Conservation (phyloP, 179 eudicot genomes). For the Beta macrorhiza region DNA sequence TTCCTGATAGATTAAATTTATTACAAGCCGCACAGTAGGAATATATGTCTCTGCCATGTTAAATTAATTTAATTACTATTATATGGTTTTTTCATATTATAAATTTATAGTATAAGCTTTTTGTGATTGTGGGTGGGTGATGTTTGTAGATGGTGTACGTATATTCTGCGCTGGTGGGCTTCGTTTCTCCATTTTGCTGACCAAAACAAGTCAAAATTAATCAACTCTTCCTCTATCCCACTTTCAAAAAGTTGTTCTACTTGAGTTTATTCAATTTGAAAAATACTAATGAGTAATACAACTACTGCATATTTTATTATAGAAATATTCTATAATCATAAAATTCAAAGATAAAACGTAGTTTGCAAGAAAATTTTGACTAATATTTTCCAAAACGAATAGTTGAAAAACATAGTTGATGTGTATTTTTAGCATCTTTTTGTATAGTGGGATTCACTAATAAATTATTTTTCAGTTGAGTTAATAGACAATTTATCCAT, state of each 20-base stretch:
- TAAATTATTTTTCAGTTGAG: too few species aligned
- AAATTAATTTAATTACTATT: background rate
- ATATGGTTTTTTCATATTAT: too few species aligned
- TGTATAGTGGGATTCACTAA: too few species aligned
- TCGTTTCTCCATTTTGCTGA: constrained; percentile 9
- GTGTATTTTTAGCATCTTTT: too few species aligned
- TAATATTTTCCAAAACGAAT: too few species aligned
- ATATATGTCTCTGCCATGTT: constrained; percentile 21
- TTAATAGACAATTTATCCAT: too few species aligned
- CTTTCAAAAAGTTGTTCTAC: constrained; percentile 18
- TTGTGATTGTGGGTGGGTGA: background rate
- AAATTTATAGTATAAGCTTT: too few species aligned
- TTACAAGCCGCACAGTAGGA: constrained; percentile 23
- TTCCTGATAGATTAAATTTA: background rate
- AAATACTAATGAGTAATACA: background rate
- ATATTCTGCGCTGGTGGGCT: constrained; percentile 16
- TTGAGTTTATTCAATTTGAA: constrained; percentile 2
- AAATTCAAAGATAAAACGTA: too few species aligned
- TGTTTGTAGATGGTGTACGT: constrained; percentile 10
- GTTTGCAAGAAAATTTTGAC: too few species aligned
- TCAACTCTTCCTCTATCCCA: constrained; percentile 19
- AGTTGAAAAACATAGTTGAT: too few species aligned
- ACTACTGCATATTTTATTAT: background rate
- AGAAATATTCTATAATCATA: too few species aligned
- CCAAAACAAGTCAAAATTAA: constrained; percentile 23